Conservation (phyloP, 805 yeast genomes). For the Wickerhamomyces hampshirensis region DNA sequence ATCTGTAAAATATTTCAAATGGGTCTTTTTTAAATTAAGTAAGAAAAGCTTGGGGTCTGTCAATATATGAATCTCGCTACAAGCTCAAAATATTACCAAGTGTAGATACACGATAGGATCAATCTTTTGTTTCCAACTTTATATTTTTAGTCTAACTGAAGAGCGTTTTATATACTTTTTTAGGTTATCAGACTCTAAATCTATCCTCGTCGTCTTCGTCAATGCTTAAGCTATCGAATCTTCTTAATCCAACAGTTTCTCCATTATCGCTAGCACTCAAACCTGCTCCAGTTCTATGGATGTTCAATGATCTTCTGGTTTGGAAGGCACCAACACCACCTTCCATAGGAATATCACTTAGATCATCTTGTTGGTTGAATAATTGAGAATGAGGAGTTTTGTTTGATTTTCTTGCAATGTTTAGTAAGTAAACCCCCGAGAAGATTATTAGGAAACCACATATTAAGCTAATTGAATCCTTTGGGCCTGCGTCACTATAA, state of each 20-base stretch:
- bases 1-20: no score
- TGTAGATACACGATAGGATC: background rate
- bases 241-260: constrained; percentile 49
- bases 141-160: background rate
- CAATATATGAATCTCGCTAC: no score
- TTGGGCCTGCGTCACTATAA: constrained; percentile 76
- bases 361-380: constrained; percentile 44
- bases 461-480: constrained; percentile 73
- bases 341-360: constrained; percentile 75
- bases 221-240: constrained; percentile 58
- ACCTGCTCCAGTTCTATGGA: constrained; percentile 37
- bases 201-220: constrained; percentile 31
- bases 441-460: constrained; percentile 86
- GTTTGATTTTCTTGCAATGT: constrained; percentile 65
- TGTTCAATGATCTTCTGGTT: constrained; percentile 71
- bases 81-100: no score
- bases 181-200: constrained; percentile 18
- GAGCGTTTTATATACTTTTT: no score
- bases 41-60: no score
- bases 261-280: constrained; percentile 34
- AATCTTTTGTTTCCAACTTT: background rate
- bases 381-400: constrained; percentile 36
- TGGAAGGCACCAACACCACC: constrained; percentile 77
- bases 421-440: constrained; percentile 79
- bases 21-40: no score